Evolutionary conservation across 306 rosid genomes (phyloP), one percentile per base, ranked within the genome.

Genomic region (Medicago arabica): DNA sequence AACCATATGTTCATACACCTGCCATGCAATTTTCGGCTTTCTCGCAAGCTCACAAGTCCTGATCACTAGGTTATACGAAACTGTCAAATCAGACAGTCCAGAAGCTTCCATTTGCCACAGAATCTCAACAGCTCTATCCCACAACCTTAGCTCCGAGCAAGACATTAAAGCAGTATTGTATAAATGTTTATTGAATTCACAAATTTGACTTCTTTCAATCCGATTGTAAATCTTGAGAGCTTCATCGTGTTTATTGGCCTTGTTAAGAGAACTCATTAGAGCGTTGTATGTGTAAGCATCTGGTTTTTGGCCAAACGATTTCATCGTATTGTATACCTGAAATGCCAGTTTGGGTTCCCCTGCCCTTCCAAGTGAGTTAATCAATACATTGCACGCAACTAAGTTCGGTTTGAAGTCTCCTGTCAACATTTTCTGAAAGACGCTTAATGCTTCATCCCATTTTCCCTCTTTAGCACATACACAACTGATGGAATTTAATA

Each of bases 1-100:
- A 82, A 88, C 70, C 98, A 94, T 92, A 81, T 85, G 98, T 74
- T 88, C 86, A 47, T 94, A 94, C 72, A 94, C 96, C 84, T 90
- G 93, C 87, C 89, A 71, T 23, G 98, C 97, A 80, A 88, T 84
- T 71, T 71, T 46, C 4, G 96, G 93, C 82, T 91, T 88, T 85
- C 86, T 87, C 28, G 95, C 91, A 67, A 43, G 69, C 76, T 94
- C 91, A 71, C 98, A 94, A 60, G 96, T 84, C 83, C 83, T 72
- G 65, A 94, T 85, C 43, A 88, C 98, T 36, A 89, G 89, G 84
- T 88, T 90, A 83, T 91, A 94, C 1, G 96, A 90, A 12, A 81
- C 72, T 59, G 90, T 83, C 17, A 89, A 83, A 75, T 84, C 80
- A 31, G 83, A 78, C 60, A 81, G 43, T 28, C 85, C 90, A 15